Conservation (phyloP, 768 basidiomycete genomes). For the Leccinum boreale region DNA sequence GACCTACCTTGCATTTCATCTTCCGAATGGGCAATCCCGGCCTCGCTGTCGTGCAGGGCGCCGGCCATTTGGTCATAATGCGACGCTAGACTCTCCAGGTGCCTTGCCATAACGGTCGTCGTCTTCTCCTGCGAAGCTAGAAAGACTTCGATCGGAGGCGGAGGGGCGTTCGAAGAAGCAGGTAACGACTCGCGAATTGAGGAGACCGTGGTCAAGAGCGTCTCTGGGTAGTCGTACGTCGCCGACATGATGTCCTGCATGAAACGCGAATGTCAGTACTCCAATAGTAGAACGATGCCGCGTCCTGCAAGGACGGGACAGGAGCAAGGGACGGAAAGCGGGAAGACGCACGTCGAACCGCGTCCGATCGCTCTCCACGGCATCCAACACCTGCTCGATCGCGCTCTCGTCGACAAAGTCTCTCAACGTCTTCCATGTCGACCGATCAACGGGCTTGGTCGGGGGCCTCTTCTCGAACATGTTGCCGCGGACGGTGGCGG, state of each 20-base stretch:
- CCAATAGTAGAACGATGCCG: neutral
- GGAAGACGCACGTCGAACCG: constrained; percentile 57
- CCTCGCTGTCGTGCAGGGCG: constrained; percentile 64
- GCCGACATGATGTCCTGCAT: constrained; percentile 55
- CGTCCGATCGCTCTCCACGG: constrained; percentile 66
- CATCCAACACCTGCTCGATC: constrained; percentile 73
- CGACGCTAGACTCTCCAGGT: constrained; percentile 65
- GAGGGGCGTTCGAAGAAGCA: constrained; percentile 20
- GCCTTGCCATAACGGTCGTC: constrained; percentile 65
- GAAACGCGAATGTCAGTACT: neutral
- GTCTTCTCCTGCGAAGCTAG: constrained; percentile 48
- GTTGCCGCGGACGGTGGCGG: constrained; percentile 30
- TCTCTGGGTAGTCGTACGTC: constrained; percentile 68
- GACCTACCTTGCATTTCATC: constrained; percentile 64
- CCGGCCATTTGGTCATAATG: constrained; percentile 79
- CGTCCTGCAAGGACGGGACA: neutral
- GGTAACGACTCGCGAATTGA: constrained; percentile 56
- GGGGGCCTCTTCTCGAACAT: constrained; percentile 16
- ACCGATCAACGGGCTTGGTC: constrained; percentile 39
- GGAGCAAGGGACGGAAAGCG: neutral
- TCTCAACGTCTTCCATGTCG: constrained; percentile 75
- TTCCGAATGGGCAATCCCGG: constrained; percentile 62
- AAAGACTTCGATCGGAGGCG: constrained; percentile 45
- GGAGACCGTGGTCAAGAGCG: constrained; percentile 51
- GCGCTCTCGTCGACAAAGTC: constrained; percentile 85